Evolutionary conservation across 148 eudicot genomes (phyloP), one percentile per base, ranked within the genome.

Genomic region (Rhododendron mucronatum): DNA sequence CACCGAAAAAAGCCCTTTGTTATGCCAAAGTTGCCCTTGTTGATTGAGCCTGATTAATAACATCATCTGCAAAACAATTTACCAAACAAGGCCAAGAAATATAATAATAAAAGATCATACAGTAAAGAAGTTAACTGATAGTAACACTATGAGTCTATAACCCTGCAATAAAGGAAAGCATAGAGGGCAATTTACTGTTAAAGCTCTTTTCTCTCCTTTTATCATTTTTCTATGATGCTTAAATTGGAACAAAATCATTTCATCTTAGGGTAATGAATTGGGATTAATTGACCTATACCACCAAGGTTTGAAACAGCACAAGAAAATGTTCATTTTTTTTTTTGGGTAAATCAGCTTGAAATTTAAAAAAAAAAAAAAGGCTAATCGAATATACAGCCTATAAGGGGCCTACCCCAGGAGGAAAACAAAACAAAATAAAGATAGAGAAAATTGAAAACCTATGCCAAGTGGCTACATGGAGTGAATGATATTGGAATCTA

Each of bases 1-100:
- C 99, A 44, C 96, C 94, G 88, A 95, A 96, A 88, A 95, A 84
- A 81, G 95, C 91, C 87, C 96, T 91, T 82, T 96, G 99, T 67
- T 98, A 95, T 21, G 96, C 98, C 88, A 96, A 87, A 39, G 91
- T 95, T 6, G 94, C 90, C 84, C 96, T 93, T 73, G 98, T 95
- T 80, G 98, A 90, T 87, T 95, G 99, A 87, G 98, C 99, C 90
- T 96, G 99, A 88, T 86, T 92, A 84, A 96, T 96, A 51, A 95
- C 98, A 74, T 96, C 97, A 86, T 96, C 98, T 96, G 91, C 85
- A 89, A 41, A 75, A 30, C 65, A 81, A 7, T 55, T 15, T 80
- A 61, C 75, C 71, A 53, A 69, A 85, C 44, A 48, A 35, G 53
- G 48, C 12, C 10, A 23, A 21, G 23, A 78, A 65, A 48, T 41